These are phyloP conservation scores for Hippophae tibetana DNA, from an alignment of 306 rosid species.

Conservation along the genomic window DNA sequence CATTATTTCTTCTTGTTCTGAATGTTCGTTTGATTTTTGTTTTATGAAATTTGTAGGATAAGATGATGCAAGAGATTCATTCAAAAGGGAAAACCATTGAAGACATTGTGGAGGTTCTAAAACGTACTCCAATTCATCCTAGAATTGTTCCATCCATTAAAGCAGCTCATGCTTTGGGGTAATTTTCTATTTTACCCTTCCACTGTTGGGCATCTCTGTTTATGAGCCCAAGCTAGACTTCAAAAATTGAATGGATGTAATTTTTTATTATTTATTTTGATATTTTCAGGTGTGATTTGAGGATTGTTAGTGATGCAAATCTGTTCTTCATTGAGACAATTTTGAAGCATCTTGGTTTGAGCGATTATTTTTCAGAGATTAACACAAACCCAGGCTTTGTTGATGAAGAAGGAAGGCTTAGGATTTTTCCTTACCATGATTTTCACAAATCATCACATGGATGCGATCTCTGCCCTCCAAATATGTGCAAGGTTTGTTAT, in stretches of 20 bases:
- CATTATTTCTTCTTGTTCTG: background rate
- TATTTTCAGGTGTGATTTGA: conserved; percentile 45
- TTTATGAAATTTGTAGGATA: conserved; percentile 35
- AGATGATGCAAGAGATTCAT: conserved; percentile 68
- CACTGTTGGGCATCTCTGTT: background rate
- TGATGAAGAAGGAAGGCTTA: conserved; percentile 50
- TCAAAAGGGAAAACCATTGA: conserved; percentile 40
- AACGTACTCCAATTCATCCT: conserved; percentile 43
- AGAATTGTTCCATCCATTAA: conserved; percentile 50
- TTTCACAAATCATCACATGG: conserved; percentile 49
- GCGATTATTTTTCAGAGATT: conserved; percentile 55
- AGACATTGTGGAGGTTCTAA: conserved; percentile 40
- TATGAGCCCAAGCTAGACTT: background rate
- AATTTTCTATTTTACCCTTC: background rate
- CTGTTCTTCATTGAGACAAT: conserved; percentile 54
- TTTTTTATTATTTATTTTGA: background rate
- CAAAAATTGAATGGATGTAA: background rate
- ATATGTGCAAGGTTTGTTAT: conserved; percentile 47
- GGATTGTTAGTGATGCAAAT: conserved; percentile 74
- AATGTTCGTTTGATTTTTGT: background rate
- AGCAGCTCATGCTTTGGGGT: conserved; percentile 57
- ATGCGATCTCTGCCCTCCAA: conserved; percentile 61
- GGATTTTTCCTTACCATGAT: conserved; percentile 48
- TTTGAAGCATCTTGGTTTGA: conserved; percentile 52
- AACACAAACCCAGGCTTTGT: conserved; percentile 33